Evolutionary conservation across 768 basidiomycete genomes (phyloP).

Genomic region (Xanthoconium stramineum): DNA sequence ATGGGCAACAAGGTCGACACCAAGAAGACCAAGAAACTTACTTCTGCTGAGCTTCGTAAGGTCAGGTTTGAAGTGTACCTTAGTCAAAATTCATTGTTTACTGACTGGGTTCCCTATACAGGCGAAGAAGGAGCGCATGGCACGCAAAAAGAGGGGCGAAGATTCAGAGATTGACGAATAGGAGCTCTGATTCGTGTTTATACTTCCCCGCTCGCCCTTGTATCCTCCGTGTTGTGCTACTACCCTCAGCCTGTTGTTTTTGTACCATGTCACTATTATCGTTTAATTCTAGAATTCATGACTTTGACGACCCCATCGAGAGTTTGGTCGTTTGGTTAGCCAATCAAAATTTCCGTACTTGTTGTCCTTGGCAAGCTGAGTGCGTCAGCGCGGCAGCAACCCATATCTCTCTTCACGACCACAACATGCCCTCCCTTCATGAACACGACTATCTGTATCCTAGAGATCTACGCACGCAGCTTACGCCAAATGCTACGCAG

Average conservation of each 20-base stretch:
- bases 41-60: slow-evolving; percentile 81
- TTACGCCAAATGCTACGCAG: slow-evolving; percentile 73
- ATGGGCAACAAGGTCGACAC: slow-evolving; percentile 95
- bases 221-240: slow-evolving; percentile 18
- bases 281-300: slow-evolving; percentile 14
- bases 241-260: slow-evolving; percentile 12
- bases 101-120: slow-evolving; percentile 17
- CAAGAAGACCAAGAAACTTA: slow-evolving; percentile 86
- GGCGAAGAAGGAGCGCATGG: slow-evolving; percentile 95
- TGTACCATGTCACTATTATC: slow-evolving; percentile 21
- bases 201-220: slow-evolving; percentile 5
- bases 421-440: slow-evolving; percentile 31
- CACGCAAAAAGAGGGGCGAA: slow-evolving; percentile 83
- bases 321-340: too few species aligned
- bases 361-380: not conserved
- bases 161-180: slow-evolving; percentile 59
- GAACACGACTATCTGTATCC: slow-evolving; percentile 17
- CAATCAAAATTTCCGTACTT: too few species aligned
- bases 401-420: slow-evolving; percentile 14
- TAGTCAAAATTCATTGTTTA: not conserved
- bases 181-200: slow-evolving; percentile 34
- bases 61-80: slow-evolving; percentile 29
- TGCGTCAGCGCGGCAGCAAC: not conserved
- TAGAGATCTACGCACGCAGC: slow-evolving; percentile 27
- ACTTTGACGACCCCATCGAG: not conserved